Conservation (phyloP, 768 basidiomycete genomes). For the Tulasnella sp. region DNA sequence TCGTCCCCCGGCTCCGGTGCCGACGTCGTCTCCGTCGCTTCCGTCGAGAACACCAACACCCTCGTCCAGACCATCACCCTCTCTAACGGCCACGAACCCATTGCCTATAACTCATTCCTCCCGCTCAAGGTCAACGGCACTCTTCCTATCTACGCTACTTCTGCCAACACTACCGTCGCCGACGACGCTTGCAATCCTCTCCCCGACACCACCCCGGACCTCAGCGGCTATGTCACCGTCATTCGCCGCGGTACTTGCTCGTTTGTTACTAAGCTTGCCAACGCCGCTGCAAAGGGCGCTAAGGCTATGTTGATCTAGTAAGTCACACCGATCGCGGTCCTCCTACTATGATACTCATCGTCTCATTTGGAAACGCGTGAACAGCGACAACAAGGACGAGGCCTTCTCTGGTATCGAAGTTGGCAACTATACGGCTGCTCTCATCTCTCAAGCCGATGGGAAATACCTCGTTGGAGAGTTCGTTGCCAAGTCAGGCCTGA, state of each 20-base stretch:
- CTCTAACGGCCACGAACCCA: slow-evolving; percentile 28
- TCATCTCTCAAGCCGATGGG: slow-evolving; percentile 47
- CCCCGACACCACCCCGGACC: slow-evolving; percentile 23
- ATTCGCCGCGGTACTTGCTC: slow-evolving; percentile 28
- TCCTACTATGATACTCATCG: neutral
- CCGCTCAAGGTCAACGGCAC: slow-evolving; percentile 22
- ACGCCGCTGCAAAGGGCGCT: slow-evolving; percentile 43
- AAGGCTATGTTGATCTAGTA: slow-evolving; percentile 38
- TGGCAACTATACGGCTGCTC: slow-evolving; percentile 21
- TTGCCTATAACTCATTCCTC: slow-evolving; percentile 37
- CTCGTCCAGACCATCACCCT: neutral
- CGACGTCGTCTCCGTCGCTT: slow-evolving; percentile 39
- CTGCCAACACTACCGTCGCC: slow-evolving; percentile 21
- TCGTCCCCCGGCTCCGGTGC: slow-evolving; percentile 27
- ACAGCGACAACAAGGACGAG: slow-evolving; percentile 33
- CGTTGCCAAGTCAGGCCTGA: neutral
- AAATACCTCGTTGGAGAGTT: slow-evolving; percentile 15
- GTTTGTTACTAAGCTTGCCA: slow-evolving; percentile 35
- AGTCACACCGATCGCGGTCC: neutral
- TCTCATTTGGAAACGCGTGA: neutral
- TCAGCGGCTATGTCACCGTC: slow-evolving; percentile 24
- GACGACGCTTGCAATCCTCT: slow-evolving; percentile 27
- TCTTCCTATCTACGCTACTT: slow-evolving; percentile 27
- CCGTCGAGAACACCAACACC: slow-evolving; percentile 18
- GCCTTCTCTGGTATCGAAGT: slow-evolving; percentile 32